A percentile compares a stretch with the other conserved stretches of the same genome.
Evolutionary conservation across 495 filamentous ascomycete species (phyloP).

Genomic region (Hypomontagnella submonticulosa): DNA sequence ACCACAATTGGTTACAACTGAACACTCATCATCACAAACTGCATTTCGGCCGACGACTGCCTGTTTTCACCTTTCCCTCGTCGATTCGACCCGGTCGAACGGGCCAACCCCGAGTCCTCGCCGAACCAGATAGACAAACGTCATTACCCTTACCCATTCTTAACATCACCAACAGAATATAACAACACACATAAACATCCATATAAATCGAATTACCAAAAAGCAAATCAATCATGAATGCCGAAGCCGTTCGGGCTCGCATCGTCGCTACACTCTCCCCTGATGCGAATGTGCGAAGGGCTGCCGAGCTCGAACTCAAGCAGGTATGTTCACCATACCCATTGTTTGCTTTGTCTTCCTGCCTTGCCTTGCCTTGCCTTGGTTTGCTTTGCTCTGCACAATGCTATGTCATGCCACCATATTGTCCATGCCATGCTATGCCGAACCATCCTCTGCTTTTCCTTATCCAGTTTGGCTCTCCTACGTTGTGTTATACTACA

Average conservation of each 20-base stretch:
- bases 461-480: background rate
- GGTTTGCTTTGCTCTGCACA: conserved; percentile 9
- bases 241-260: conserved; percentile 82
- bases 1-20: conserved; percentile 45
- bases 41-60: conserved; percentile 27
- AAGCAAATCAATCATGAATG: conserved; percentile 85
- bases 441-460: conserved; percentile 3
- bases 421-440: conserved; percentile 19
- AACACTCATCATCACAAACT: conserved; percentile 40
- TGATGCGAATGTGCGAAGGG: conserved; percentile 83
- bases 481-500: conserved; percentile 11
- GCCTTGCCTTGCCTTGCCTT: conserved; percentile 7
- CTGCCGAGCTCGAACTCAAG: conserved; percentile 93
- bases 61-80: conserved; percentile 7
- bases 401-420: conserved; percentile 18
- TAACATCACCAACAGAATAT: conserved; percentile 11
- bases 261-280: conserved; percentile 87
- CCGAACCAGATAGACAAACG: conserved; percentile 23
- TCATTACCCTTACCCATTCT: conserved; percentile 20
- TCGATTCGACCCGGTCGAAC: conserved; percentile 35
- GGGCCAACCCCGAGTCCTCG: conserved; percentile 31
- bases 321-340: conserved; percentile 73
- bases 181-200: conserved; percentile 11
- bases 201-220: conserved; percentile 2
- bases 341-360: conserved; percentile 24